Conservation (phyloP, 768 basidiomycete genomes). For the Daedaleopsis nitida region DNA sequence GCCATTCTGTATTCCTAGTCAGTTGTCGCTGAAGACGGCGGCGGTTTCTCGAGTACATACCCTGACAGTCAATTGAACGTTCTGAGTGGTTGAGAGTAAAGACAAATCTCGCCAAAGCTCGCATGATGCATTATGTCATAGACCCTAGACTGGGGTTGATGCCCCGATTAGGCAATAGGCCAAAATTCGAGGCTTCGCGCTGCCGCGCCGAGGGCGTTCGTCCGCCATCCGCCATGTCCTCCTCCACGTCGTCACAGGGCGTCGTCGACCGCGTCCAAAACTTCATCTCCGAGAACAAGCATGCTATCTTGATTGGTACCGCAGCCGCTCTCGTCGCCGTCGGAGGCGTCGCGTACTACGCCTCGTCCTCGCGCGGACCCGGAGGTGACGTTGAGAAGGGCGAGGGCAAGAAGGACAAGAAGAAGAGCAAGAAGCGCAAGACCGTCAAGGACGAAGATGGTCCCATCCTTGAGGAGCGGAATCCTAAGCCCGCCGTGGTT, state of each 20-base stretch:
- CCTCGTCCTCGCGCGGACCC: slow-evolving; percentile 49
- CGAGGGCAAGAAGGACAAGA: slow-evolving; percentile 50
- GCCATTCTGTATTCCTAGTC: too few relatives aligned
- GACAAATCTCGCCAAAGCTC: background rate
- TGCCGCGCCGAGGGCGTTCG: slow-evolving; percentile 14
- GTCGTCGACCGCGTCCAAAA: slow-evolving; percentile 65
- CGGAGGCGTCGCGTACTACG: slow-evolving; percentile 78
- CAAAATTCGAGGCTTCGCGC: slow-evolving; percentile 11
- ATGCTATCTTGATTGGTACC: slow-evolving; percentile 69
- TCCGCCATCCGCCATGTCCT: slow-evolving; percentile 30
- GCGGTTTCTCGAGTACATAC: too few relatives aligned
- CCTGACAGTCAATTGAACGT: too few relatives aligned
- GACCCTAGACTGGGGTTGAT: slow-evolving; percentile 7
- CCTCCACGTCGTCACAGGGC: slow-evolving; percentile 30
- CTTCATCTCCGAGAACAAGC: slow-evolving; percentile 79
- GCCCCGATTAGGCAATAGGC: background rate
- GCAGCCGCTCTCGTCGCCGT: slow-evolving; percentile 72
- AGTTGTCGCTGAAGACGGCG: too few relatives aligned
- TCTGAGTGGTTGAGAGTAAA: background rate
- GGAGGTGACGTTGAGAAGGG: slow-evolving; percentile 44
- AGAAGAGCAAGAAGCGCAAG: slow-evolving; percentile 63
- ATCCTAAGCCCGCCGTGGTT: slow-evolving; percentile 42
- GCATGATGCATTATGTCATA: slow-evolving; percentile 5
- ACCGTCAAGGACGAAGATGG: slow-evolving; percentile 59
- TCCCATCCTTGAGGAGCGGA: slow-evolving; percentile 79